Evolutionary conservation across 495 filamentous ascomycete genomes (phyloP).

Genomic region (Thermochaetoides thermophila): DNA sequence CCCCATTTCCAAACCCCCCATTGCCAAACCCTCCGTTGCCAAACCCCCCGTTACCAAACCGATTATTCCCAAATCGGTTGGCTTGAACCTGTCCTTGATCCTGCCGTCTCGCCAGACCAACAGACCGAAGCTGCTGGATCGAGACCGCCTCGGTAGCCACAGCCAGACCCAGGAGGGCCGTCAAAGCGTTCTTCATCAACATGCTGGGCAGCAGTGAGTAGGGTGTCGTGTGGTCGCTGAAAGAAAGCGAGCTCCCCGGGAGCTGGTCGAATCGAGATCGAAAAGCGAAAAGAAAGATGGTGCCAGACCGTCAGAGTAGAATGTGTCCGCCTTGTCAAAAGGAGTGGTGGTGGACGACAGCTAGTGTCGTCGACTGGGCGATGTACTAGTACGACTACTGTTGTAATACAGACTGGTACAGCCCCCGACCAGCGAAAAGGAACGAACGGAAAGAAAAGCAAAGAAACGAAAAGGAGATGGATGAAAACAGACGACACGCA

Average conservation of each 20-base stretch:
- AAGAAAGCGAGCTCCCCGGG: constrained; percentile 8
- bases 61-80: constrained; percentile 2
- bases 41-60: too few relatives aligned
- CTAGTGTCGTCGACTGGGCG: constrained; percentile 21
- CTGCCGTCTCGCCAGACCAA: constrained; percentile 10
- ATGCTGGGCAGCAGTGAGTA: constrained; percentile 20
- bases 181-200: constrained; percentile 31
- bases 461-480: constrained; percentile 9
- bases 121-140: constrained; percentile 18
- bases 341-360: constrained; percentile 30
- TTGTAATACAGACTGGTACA: too few relatives aligned
- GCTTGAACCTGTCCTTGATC: neutral
- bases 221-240: constrained; percentile 3
- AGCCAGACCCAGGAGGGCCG: constrained; percentile 28
- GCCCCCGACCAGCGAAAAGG: constrained; percentile 28
- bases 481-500: constrained; percentile 20
- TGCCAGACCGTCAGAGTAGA: constrained; percentile 32
- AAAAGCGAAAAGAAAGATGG: constrained; percentile 20
- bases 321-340: constrained; percentile 20
- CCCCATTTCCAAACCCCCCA: constrained; percentile 6
- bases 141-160: constrained; percentile 26
- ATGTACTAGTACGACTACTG: constrained; percentile 17
- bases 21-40: constrained; percentile 6
- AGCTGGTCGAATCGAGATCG: constrained; percentile 6
- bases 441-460: constrained; percentile 28